These are phyloP conservation scores for Musa balbisiana DNA, from an alignment of 202 grass and related monocot species.

Conservation along the genomic window DNA sequence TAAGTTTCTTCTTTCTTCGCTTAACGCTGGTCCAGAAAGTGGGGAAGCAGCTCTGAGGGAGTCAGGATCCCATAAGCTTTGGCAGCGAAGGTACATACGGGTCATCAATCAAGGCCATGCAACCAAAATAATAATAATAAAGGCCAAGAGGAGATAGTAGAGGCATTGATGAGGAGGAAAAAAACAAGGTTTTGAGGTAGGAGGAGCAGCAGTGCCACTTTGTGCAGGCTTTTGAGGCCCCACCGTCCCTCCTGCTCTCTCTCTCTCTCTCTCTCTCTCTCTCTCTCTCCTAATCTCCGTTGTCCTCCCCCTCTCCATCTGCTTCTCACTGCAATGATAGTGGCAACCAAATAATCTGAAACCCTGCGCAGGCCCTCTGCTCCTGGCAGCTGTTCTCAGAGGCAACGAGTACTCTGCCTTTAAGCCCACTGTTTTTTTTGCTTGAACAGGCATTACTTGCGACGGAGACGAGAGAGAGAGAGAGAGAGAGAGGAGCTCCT, in stretches of 20 bases:
- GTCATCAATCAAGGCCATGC: conserved; percentile 16
- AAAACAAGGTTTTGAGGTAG: not conserved
- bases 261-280: conserved; percentile 14
- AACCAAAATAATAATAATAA: not conserved
- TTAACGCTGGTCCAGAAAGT: not conserved
- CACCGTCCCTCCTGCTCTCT: not conserved
- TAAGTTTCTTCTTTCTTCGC: not conserved
- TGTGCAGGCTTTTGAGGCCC: conserved; percentile 36
- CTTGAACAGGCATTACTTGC: conserved; percentile 9
- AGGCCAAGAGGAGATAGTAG: not conserved
- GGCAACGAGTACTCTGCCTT: conserved; percentile 15
- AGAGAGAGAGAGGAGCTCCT: not conserved
- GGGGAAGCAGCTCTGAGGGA: not conserved
- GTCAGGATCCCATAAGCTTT: conserved; percentile 16
- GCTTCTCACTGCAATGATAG: conserved; percentile 25
- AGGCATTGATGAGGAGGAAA: not conserved
- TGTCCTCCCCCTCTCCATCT: conserved; percentile 4
- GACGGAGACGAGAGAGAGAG: not conserved
- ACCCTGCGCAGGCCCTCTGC: conserved; percentile 9
- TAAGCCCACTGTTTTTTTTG: not conserved
- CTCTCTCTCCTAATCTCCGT: not conserved
- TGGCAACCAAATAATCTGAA: conserved; percentile 9
- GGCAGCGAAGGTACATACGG: not conserved
- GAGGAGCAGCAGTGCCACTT: conserved; percentile 10
- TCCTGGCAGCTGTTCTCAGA: conserved; percentile 7